These are phyloP conservation scores for Cadophora luteo-olivacea DNA, from an alignment of 2,329 filamentous ascomycete genomes.

Conservation along the genomic window DNA sequence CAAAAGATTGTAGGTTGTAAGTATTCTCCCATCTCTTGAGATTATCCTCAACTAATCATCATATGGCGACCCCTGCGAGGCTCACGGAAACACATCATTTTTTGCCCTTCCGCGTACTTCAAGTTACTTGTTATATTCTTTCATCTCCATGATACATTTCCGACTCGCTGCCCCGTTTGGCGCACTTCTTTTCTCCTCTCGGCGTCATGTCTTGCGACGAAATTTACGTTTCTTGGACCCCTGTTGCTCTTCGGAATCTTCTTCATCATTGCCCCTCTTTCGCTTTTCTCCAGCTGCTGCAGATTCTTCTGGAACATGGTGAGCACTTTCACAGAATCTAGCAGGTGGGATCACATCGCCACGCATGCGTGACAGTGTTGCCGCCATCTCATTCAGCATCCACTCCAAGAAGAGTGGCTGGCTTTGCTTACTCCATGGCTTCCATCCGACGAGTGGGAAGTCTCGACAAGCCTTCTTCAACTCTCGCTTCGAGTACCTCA, in stretches of 20 bases:
- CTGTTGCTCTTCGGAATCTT: background rate
- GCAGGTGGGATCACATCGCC: conserved; percentile 1
- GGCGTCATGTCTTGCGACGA: background rate
- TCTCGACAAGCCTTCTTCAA: conserved; percentile 11
- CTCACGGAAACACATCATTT: background rate
- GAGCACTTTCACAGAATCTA: background rate
- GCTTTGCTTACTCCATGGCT: background rate
- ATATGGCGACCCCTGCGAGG: background rate
- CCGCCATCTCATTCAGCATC: conserved; percentile 11
- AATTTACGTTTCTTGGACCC: background rate
- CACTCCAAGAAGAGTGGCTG: conserved; percentile 3
- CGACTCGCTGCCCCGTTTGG: background rate
- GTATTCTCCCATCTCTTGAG: background rate
- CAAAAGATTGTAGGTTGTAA: conserved; percentile 10
- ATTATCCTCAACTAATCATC: background rate
- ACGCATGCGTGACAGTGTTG: background rate
- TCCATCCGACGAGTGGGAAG: background rate
- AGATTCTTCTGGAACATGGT: background rate
- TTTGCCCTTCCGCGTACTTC: background rate
- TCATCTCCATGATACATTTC: too few species aligned
- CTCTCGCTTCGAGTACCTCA: conserved; percentile 6
- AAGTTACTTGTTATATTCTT: too few species aligned
- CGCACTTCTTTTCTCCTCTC: background rate
- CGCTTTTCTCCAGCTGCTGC: background rate
- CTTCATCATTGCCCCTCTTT: background rate